phyloP scores from a whole-genome alignment of 108 stramenopile genomes.

The Ochromonas danica region DNA sequence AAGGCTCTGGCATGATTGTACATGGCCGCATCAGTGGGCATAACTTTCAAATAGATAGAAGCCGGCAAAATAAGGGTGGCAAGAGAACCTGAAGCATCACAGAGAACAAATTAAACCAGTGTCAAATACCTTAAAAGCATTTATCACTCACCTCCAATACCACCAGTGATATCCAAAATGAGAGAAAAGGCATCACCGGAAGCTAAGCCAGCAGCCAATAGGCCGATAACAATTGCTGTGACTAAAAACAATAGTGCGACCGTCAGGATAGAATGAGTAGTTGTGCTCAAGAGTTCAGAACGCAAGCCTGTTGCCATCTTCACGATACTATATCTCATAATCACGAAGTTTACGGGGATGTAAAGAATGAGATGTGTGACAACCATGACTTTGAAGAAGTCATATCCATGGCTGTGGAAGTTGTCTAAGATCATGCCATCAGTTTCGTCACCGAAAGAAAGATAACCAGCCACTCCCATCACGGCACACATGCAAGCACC shows the following conservation, averaged over 20 bases:
- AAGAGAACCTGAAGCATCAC: neutral
- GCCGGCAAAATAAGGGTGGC: constrained; percentile 19
- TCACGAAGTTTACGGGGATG: constrained; percentile 40
- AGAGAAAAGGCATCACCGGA: constrained; percentile 22
- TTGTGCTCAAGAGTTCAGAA: neutral
- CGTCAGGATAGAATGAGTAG: neutral
- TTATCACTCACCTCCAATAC: constrained; percentile 20
- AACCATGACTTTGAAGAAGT: constrained; percentile 46
- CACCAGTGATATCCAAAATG: constrained; percentile 21
- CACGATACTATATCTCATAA: constrained; percentile 12
- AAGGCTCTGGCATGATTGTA: neutral
- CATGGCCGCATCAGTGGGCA: neutral
- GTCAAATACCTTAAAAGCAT: too few species aligned
- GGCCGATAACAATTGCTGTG: neutral
- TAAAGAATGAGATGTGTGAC: constrained; percentile 43
- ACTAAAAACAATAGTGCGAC: neutral
- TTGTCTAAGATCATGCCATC: constrained; percentile 44
- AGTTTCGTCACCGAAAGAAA: constrained; percentile 42
- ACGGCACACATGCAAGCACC: constrained; percentile 36
- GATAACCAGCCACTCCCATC: constrained; percentile 43
- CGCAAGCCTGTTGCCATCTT: neutral
- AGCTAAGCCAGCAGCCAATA: neutral
- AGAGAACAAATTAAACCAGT: neutral
- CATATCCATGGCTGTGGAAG: constrained; percentile 23
- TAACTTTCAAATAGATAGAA: constrained; percentile 7